Base-by-base conservation (phyloP, 352 stramenopile species). In the Pythium dissotocum region DNA sequence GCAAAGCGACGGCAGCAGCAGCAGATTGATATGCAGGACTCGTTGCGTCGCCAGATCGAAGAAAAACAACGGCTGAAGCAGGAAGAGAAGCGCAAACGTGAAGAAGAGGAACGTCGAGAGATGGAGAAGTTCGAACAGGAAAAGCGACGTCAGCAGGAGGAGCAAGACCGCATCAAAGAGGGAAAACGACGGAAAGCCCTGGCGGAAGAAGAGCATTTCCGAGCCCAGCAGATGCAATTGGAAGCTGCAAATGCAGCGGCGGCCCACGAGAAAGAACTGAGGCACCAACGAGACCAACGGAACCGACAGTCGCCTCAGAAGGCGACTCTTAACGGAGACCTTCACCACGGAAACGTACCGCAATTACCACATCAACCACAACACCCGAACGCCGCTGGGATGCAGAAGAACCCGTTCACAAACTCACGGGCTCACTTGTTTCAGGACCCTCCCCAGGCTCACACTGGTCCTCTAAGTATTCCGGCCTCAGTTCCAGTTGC, bases 11-110 rank as follows among this genome's bases (percentile, higher is more conserved):
- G 58, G 6, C 63, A 75, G 32, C 65, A 79, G 63, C 72, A 78
- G 53, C 73, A 77, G 32, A 76, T 81, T 16, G 79, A 83, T 35
- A 85, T 90, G 61, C 79, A 90, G 60, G 69, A 76, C 16, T 69
- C 82, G 1, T 44, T 88, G 14, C 76, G 86, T 16, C 73, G 73
- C 13, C 82, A 90, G 60, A 81, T 90, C 36, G 79, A 90, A 36
- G 82, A 90, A 58, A 90, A 90, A 59, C 72, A 79, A 10, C 79
- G 75, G 4, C 82, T 86, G 51, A 90, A 90, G 40, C 65, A 83
- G 16, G 82, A 88, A 18, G 79, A 73, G 0, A 90, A 88, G 32
- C 74, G 77, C 8, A 63, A 63, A 3, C 75, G 85, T n/a, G 79
- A 88, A 13, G 79, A 87, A 26, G 82, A 90, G 60, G 82, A 88